Conservation (phyloP, 495 filamentous ascomycete species). For the Lasiosphaeris hirsuta region DNA sequence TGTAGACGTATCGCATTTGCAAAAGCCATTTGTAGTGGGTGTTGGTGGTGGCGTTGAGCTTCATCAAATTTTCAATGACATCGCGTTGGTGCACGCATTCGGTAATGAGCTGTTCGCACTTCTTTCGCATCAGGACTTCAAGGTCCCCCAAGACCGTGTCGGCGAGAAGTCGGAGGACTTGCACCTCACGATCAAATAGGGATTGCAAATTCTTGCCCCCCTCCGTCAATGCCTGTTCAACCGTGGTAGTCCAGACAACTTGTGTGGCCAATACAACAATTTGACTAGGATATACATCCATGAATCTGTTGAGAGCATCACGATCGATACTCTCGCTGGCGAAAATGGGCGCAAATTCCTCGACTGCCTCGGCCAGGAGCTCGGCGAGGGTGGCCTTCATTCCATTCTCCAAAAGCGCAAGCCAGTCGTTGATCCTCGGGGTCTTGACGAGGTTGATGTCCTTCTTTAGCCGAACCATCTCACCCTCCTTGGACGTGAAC, state of each 20-base stretch:
- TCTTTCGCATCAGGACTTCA: conserved; percentile 81
- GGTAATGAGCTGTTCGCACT: conserved; percentile 97
- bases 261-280: conserved; percentile 96
- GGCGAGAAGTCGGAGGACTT: conserved; percentile 77
- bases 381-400: conserved; percentile 96
- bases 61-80: conserved; percentile 76
- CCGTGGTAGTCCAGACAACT: conserved; percentile 83
- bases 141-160: conserved; percentile 87
- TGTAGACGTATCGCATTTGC: conserved; percentile 97
- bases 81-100: conserved; percentile 98
- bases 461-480: conserved; percentile 80
- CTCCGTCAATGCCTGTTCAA: conserved; percentile 68
- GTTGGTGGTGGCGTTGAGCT: conserved; percentile 68
- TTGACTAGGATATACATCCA: conserved; percentile 81
- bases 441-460: conserved; percentile 89
- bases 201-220: conserved; percentile 63
- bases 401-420: conserved; percentile 80
- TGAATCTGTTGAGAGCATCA: conserved; percentile 67
- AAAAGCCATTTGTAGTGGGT: conserved; percentile 89
- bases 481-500: conserved; percentile 93
- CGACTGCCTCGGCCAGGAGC: conserved; percentile 78
- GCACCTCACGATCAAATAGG: conserved; percentile 72
- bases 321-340: conserved; percentile 60
- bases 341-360: conserved; percentile 72
- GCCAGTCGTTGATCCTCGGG: conserved; percentile 97